Percentiles rank a stretch among this genome's conserved stretches.
Evolutionary conservation across 192 early-diverging fungal species (phyloP).

Genomic region (Bifiguratus adelaidae): DNA sequence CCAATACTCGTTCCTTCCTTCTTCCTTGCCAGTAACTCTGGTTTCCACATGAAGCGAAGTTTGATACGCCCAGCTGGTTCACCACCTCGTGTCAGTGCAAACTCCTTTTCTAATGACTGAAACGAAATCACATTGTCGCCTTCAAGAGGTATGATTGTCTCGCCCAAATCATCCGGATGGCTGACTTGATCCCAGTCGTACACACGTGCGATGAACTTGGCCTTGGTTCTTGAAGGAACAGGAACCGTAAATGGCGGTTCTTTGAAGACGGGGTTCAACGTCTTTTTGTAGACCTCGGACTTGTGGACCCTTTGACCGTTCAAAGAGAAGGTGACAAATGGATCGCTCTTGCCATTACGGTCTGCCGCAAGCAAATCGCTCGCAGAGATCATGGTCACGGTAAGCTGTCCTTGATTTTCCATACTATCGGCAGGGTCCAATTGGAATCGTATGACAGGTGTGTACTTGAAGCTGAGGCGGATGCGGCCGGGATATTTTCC

Average conservation of each 20-base stretch:
- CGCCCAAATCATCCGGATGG: too few relatives aligned
- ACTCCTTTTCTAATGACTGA: constrained; percentile 5
- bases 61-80: constrained; percentile 23
- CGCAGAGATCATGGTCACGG: constrained; percentile 9
- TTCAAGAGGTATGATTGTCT: too few relatives aligned
- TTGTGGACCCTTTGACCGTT: constrained; percentile 50
- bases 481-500: constrained; percentile 3
- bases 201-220: too few relatives aligned
- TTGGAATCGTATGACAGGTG: constrained; percentile 10
- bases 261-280: constrained; percentile 39
- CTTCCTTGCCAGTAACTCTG: constrained; percentile 38
- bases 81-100: constrained; percentile 14
- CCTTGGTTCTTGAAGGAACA: constrained; percentile 6
- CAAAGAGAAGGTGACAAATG: constrained; percentile 46
- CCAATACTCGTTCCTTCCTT: constrained; percentile 36
- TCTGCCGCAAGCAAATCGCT: constrained; percentile 16
- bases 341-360: constrained; percentile 45
- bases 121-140: background rate
- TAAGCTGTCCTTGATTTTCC: constrained; percentile 23
- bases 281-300: constrained; percentile 49
- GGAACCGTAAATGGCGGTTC: constrained; percentile 7
- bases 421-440: constrained; percentile 18
- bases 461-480: constrained; percentile 13
- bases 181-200: too few relatives aligned
- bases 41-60: constrained; percentile 42